Conservation (phyloP, 2,329 filamentous ascomycete genomes). For the Colletotrichum chlorophyti region DNA sequence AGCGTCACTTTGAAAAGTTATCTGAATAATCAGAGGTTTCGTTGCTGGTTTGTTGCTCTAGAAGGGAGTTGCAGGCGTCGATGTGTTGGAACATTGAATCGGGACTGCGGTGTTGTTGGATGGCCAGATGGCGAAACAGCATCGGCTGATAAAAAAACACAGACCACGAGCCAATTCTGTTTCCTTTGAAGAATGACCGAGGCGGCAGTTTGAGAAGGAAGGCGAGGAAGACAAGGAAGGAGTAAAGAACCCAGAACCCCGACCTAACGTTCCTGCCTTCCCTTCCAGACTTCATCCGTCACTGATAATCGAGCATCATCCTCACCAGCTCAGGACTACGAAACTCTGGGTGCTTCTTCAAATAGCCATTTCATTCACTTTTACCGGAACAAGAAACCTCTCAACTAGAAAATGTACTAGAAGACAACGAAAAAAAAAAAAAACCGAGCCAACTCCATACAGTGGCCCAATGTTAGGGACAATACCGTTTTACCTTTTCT, state of each 20-base stretch:
- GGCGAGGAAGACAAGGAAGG: too few species aligned
- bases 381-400: neutral
- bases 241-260: neutral
- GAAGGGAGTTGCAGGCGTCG: too few species aligned
- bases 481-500: slow-evolving; percentile 16
- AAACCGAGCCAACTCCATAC: slow-evolving; percentile 23
- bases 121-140: too few species aligned
- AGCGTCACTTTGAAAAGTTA: too few species aligned
- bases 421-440: neutral
- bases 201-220: neutral
- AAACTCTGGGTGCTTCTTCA: neutral
- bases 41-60: too few species aligned
- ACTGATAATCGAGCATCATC: neutral
- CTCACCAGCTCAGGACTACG: neutral
- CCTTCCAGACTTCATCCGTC: neutral
- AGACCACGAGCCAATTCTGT: too few species aligned
- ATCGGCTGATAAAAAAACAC: too few species aligned
- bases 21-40: neutral
- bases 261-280: neutral
- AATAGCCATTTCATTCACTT: neutral
- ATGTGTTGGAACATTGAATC: too few species aligned
- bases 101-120: too few species aligned
- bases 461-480: slow-evolving; percentile 11
- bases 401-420: too few species aligned
- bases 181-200: neutral